phyloP scores from a whole-genome alignment of 2,329 filamentous ascomycete species.

The Diaporthe helianthi region DNA sequence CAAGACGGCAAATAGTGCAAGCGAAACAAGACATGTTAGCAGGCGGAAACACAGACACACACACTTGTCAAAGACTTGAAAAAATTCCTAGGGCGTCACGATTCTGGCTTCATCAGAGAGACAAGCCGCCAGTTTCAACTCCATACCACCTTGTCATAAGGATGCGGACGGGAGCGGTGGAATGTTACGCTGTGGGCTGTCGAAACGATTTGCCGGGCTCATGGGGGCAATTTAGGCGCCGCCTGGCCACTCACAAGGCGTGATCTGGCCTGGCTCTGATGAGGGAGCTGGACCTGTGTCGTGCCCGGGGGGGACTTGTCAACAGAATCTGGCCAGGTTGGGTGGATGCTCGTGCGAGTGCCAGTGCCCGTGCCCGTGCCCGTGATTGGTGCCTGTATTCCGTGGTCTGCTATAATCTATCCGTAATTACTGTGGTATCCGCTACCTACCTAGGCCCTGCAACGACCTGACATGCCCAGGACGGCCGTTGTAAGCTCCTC shows the following conservation, averaged over 20 bases:
- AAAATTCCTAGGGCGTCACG: too few species aligned
- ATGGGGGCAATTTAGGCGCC: constrained; percentile 22
- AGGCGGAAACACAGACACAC: neutral
- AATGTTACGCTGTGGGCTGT: constrained; percentile 11
- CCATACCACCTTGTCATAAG: neutral
- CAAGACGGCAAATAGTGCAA: constrained; percentile 12
- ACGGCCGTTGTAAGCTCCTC: neutral
- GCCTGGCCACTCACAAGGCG: neutral
- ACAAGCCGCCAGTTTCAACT: neutral
- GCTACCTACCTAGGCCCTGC: constrained; percentile 20
- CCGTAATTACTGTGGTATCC: too few species aligned
- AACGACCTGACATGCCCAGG: constrained; percentile 12
- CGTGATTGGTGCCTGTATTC: neutral
- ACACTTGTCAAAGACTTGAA: neutral
- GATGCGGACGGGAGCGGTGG: constrained; percentile 9
- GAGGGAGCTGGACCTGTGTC: neutral
- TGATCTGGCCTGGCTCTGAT: neutral
- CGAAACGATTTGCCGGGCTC: constrained; percentile 24
- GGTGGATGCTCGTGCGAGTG: neutral
- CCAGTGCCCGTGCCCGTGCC: too few species aligned
- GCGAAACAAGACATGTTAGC: neutral
- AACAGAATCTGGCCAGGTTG: too few species aligned
- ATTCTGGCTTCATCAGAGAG: neutral
- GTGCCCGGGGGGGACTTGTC: constrained; percentile 1
- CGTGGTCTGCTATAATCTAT: constrained; percentile 5